Conservation (phyloP, 73 alveolate genomes). For the Stentor roeselii region DNA sequence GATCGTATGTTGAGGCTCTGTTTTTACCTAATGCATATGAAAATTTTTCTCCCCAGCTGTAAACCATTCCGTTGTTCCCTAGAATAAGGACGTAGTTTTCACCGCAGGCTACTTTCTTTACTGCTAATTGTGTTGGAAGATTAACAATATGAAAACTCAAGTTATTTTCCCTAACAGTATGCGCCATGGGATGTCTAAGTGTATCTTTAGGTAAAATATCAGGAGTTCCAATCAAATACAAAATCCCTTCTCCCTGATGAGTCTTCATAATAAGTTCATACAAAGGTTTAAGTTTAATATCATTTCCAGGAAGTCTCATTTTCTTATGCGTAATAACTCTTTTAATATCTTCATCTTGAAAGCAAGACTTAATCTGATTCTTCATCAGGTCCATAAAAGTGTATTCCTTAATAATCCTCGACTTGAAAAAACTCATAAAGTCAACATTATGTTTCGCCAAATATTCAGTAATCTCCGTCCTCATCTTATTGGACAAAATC, state of each 20-base stretch:
- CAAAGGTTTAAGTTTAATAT: not conserved
- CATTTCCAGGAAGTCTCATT: slow-evolving; percentile 10
- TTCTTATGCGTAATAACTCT: not conserved
- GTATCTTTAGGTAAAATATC: not conserved
- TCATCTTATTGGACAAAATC: not conserved
- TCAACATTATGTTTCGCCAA: not conserved
- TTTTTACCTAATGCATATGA: not conserved
- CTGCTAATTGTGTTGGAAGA: not conserved
- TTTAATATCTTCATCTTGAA: not conserved
- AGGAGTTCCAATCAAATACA: not conserved
- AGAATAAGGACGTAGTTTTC: not conserved
- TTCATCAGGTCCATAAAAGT: not conserved
- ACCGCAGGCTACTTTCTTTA: not conserved
- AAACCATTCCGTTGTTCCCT: not conserved
- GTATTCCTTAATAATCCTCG: not conserved
- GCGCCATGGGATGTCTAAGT: not conserved
- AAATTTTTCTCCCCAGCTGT: not conserved
- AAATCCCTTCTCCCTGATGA: not conserved
- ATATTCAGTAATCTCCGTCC: not conserved
- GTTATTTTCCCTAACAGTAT: not conserved
- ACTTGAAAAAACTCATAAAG: not conserved
- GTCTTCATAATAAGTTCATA: not conserved
- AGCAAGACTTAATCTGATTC: not conserved
- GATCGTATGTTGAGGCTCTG: not conserved
- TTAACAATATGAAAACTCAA: not conserved